Evolutionary conservation across 2,329 filamentous ascomycete species (phyloP).

Genomic region (Cytospora piceae): DNA sequence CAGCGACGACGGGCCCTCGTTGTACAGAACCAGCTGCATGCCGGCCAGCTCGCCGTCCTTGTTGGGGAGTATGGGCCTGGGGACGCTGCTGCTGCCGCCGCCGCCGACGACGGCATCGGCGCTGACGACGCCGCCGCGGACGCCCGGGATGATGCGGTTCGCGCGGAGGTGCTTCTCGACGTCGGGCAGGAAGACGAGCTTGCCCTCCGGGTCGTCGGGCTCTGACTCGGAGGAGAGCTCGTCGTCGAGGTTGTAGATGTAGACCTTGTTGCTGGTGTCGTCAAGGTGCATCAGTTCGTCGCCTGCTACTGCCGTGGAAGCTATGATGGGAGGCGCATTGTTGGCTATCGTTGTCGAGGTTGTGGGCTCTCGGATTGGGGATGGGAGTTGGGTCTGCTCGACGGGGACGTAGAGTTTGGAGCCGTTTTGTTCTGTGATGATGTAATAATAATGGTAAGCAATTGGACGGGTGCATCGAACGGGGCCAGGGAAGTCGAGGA

Average conservation of each 20-base stretch:
- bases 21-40: slow-evolving; percentile 82
- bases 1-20: slow-evolving; percentile 72
- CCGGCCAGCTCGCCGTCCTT: slow-evolving; percentile 58
- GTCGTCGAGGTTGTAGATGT: slow-evolving; percentile 87
- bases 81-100: slow-evolving; percentile 15
- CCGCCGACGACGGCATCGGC: slow-evolving; percentile 49
- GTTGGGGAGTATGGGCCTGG: slow-evolving; percentile 60
- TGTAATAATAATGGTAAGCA: slow-evolving; percentile 21
- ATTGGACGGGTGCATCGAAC: background rate
- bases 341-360: slow-evolving; percentile 26
- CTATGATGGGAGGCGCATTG: slow-evolving; percentile 24
- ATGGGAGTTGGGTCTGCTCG: slow-evolving; percentile 46
- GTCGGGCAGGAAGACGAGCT: slow-evolving; percentile 79
- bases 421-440: slow-evolving; percentile 60
- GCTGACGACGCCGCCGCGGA: slow-evolving; percentile 54
- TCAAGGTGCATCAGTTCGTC: slow-evolving; percentile 88
- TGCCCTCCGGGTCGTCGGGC: slow-evolving; percentile 57
- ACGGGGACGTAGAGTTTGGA: slow-evolving; percentile 69
- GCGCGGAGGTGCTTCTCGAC: slow-evolving; percentile 79
- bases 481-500: background rate
- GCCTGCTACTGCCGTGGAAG: slow-evolving; percentile 39
- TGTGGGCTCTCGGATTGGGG: slow-evolving; percentile 32
- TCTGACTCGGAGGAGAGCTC: slow-evolving; percentile 69
- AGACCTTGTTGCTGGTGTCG: slow-evolving; percentile 83
- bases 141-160: slow-evolving; percentile 68